Evolutionary conservation across 495 filamentous ascomycete species (phyloP), one percentile per base, ranked within the genome.

Genomic region (Apiosordaria backusii): DNA sequence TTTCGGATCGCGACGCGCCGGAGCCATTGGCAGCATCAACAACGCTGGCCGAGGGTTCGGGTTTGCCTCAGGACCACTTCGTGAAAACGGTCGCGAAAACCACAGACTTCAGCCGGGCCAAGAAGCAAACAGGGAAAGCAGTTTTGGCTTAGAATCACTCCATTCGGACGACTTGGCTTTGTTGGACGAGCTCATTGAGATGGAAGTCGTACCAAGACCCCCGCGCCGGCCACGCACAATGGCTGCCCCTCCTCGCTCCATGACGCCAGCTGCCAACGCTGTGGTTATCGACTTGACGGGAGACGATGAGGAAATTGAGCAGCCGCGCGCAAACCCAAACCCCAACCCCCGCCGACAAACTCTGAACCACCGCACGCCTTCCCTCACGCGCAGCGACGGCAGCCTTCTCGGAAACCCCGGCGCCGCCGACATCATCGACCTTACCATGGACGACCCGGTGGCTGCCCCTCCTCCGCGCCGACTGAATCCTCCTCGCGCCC

Each of bases 231-330:
- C 5, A 19, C 52, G 52, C n/a, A 19, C n/a, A 55, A 23, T 54
- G 61, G 26, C 54, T 6, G 4, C 57, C n/a, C 55, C 52, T 24
- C 18, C 54, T 15, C 50, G 65, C 27, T 59, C 50, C 25, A 55
- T 26, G 21, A 4, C 60, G 19, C 55, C 54, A 6, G 50, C 15
- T 19, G 27, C 55, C 18, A 61, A 59, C 13, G 50, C 66, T 23
- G 60, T 62, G 16, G 66, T 77, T 7, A 77, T 83, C 25, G 81
- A 83, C 60, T 65, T 83, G 21, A 83, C 81, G 1, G 74, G 67
- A 21, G 80, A 81, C 52, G 71, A 74, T 7, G 76, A 78, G 65
- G 65, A 64, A 35, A 64, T 68, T 1, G 69, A 68, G 1, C 60
- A 68, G 23, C 50, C 58, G 1, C 19, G 53, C 1, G 24, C 35